Evolutionary conservation across 2,329 filamentous ascomycete species (phyloP).

Genomic region (Pseudogymnoascus sp.): DNA sequence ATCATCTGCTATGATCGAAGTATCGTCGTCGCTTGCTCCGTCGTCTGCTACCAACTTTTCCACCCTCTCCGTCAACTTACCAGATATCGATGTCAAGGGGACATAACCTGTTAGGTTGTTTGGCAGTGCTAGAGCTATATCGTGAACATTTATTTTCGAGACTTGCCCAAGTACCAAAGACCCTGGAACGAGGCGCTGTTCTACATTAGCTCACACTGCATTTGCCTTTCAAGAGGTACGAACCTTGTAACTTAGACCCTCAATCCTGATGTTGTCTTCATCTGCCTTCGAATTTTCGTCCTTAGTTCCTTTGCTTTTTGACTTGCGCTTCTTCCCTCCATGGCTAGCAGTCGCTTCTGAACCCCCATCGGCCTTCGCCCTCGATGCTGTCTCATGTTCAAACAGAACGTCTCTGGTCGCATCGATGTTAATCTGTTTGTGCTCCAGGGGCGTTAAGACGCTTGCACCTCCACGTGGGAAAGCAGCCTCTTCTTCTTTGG

Average conservation of each 20-base stretch:
- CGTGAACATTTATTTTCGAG: conserved; percentile 67
- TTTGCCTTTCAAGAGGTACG: conserved; percentile 18
- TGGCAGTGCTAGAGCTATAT: conserved; percentile 74
- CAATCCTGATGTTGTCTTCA: conserved; percentile 57
- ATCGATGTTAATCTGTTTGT: conserved; percentile 92
- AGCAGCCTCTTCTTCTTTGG: conserved; percentile 72
- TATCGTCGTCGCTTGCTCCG: conserved; percentile 41
- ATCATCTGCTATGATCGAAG: conserved; percentile 39
- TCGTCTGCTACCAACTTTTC: conserved; percentile 56
- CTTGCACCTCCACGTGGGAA: conserved; percentile 92
- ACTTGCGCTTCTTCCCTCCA: conserved; percentile 42
- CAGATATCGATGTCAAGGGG: conserved; percentile 84
- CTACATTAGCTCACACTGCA: conserved; percentile 15
- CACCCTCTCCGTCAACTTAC: conserved; percentile 66
- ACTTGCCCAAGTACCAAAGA: conserved; percentile 84
- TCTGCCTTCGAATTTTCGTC: conserved; percentile 43
- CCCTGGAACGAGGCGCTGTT: conserved; percentile 71
- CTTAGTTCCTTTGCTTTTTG: conserved; percentile 43
- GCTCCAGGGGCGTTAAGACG: conserved; percentile 83
- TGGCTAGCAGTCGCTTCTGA: conserved; percentile 21
- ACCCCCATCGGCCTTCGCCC: conserved; percentile 33
- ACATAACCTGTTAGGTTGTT: conserved; percentile 91
- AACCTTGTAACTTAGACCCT: conserved; percentile 86
- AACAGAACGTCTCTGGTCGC: conserved; percentile 87
- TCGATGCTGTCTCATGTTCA: conserved; percentile 61